Conservation (phyloP, 306 rosid genomes). For the Coriaria nepalensis region DNA sequence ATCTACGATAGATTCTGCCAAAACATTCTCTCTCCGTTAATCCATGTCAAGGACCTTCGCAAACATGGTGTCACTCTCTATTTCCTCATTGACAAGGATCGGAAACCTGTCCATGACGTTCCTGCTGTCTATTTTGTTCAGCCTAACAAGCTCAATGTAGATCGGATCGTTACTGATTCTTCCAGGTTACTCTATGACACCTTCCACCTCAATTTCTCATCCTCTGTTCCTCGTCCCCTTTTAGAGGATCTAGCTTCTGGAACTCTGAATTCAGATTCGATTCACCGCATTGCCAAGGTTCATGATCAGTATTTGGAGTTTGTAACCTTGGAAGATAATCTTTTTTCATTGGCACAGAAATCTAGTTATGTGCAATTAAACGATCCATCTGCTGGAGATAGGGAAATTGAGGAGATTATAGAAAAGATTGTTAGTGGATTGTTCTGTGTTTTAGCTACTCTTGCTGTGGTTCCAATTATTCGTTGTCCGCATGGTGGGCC, state of each 20-base stretch:
- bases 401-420: constrained; percentile 77
- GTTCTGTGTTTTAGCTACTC: constrained; percentile 80
- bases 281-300: constrained; percentile 56
- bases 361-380: constrained; percentile 64
- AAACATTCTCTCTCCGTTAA: constrained; percentile 73
- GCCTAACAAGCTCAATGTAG: constrained; percentile 46
- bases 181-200: constrained; percentile 57
- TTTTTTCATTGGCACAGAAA: constrained; percentile 71
- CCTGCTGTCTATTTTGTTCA: constrained; percentile 93
- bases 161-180: constrained; percentile 63
- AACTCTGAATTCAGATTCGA: constrained; percentile 61
- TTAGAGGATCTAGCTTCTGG: constrained; percentile 86
- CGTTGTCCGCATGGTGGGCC: constrained; percentile 86
- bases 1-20: constrained; percentile 84
- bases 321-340: constrained; percentile 70
- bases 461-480: constrained; percentile 72
- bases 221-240: constrained; percentile 78
- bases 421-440: constrained; percentile 65
- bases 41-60: constrained; percentile 84
- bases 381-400: constrained; percentile 89
- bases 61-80: constrained; percentile 92
- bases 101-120: constrained; percentile 77
- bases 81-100: constrained; percentile 79
- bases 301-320: constrained; percentile 95
- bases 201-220: constrained; percentile 68